phyloP scores from a whole-genome alignment of 106 monocot genomes.

The Amphibolis antarctica region DNA sequence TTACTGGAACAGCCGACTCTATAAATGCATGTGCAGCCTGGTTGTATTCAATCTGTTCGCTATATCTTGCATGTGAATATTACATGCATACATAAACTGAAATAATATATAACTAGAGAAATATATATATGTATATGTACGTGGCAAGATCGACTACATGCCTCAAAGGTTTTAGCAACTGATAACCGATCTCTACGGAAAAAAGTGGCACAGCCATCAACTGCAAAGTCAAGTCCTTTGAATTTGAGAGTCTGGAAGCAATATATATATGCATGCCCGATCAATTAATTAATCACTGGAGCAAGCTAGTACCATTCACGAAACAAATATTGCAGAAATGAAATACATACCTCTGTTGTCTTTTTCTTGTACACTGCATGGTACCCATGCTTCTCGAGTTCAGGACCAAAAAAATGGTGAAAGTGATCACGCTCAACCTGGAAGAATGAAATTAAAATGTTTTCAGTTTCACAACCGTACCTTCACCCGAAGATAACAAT shows the following conservation, averaged over 20 bases:
- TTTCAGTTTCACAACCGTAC: not conserved
- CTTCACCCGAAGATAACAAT: not conserved
- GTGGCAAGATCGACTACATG: slow-evolving; percentile 7
- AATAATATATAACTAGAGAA: too few relatives aligned
- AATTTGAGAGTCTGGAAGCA: too few relatives aligned
- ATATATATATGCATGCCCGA: slow-evolving; percentile 32
- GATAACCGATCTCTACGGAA: slow-evolving; percentile 83
- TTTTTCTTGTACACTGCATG: slow-evolving; percentile 84
- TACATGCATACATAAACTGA: not conserved
- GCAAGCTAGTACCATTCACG: not conserved
- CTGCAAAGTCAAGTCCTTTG: slow-evolving; percentile 45
- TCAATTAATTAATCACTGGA: not conserved
- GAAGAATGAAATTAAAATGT: not conserved
- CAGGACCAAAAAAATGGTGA: slow-evolving; percentile 90
- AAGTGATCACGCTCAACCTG: slow-evolving; percentile 85
- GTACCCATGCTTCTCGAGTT: slow-evolving; percentile 97
- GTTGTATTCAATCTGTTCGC: slow-evolving; percentile 83
- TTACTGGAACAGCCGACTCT: slow-evolving; percentile 59
- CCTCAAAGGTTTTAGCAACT: slow-evolving; percentile 98
- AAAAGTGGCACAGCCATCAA: slow-evolving; percentile 99
- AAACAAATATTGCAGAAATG: not conserved
- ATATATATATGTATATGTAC: too few relatives aligned
- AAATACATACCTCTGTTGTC: slow-evolving; percentile 55
- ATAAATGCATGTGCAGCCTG: slow-evolving; percentile 92
- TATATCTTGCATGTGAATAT: not conserved